Conservation (phyloP, 176 grass and related monocot species). For the Avena insularis region DNA sequence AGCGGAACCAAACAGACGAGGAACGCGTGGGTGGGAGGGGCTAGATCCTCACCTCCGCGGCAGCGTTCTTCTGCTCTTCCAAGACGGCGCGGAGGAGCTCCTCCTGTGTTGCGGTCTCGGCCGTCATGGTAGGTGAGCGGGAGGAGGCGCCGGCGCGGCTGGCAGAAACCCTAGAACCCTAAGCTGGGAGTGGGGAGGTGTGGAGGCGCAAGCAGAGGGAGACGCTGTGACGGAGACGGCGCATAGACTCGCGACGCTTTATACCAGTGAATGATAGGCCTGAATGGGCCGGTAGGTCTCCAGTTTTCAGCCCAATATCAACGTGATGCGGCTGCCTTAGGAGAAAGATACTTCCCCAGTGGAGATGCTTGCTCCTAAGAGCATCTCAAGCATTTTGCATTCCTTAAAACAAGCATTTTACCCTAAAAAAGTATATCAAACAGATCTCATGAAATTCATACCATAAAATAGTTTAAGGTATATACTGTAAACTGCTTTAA, state of each 20-base stretch:
- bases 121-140: slow-evolving; percentile 58
- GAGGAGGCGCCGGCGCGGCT: slow-evolving; percentile 13
- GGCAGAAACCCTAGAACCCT: slow-evolving; percentile 55
- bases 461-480: no score
- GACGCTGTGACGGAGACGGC: not conserved
- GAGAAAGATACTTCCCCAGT: not conserved
- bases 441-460: no score
- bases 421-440: no score
- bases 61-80: slow-evolving; percentile 72
- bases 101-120: slow-evolving; percentile 54
- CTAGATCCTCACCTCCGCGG: slow-evolving; percentile 24
- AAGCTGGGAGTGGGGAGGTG: slow-evolving; percentile 34
- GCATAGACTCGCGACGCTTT: not conserved
- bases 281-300: not conserved
- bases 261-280: not conserved
- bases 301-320: not conserved
- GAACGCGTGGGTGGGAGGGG: not conserved
- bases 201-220: slow-evolving; percentile 4
- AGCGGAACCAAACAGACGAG: not conserved
- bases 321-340: not conserved
- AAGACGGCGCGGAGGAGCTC: slow-evolving; percentile 69
- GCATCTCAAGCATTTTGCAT: no score
- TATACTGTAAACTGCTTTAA: no score
- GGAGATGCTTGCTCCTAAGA: no score
- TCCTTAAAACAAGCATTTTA: no score